Conservation (phyloP, 1,139 yeast species). For the Geotrichum histeridarum region DNA sequence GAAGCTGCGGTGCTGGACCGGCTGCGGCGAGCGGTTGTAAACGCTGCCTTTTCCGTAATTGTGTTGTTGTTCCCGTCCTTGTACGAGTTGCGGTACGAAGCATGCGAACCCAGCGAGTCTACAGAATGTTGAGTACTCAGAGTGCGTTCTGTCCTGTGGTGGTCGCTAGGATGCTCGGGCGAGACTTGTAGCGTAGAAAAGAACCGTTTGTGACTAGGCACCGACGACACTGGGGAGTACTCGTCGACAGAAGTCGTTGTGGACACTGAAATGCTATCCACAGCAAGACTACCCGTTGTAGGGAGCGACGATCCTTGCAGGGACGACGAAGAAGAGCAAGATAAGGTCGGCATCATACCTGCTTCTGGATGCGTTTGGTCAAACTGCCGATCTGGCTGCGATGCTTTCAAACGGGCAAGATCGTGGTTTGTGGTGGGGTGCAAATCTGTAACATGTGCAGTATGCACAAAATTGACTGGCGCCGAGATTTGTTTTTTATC, state of each 20-base stretch:
- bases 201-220: neutral
- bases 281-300: neutral
- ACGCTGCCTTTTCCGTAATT: neutral
- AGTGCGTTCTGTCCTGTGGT: neutral
- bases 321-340: neutral
- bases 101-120: neutral
- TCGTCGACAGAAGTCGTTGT: constrained; percentile 3
- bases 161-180: neutral
- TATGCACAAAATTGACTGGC: constrained; percentile 14
- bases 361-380: neutral
- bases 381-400: neutral
- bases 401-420: neutral
- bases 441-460: constrained; percentile 11
- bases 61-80: neutral
- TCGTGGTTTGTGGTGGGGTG: neutral
- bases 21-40: neutral
- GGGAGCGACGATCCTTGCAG: constrained; percentile 5
- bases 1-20: neutral
- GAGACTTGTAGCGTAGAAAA: neutral
- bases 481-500: constrained; percentile 6
- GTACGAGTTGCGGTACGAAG: neutral
- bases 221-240: neutral
- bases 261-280: constrained; percentile 3
- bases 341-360: neutral
- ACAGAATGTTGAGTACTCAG: neutral